A percentile compares a stretch with the other conserved stretches of the same genome.
Evolutionary conservation across 2,329 filamentous ascomycete genomes (phyloP).

Genomic region (Verticillium tricorpus): DNA sequence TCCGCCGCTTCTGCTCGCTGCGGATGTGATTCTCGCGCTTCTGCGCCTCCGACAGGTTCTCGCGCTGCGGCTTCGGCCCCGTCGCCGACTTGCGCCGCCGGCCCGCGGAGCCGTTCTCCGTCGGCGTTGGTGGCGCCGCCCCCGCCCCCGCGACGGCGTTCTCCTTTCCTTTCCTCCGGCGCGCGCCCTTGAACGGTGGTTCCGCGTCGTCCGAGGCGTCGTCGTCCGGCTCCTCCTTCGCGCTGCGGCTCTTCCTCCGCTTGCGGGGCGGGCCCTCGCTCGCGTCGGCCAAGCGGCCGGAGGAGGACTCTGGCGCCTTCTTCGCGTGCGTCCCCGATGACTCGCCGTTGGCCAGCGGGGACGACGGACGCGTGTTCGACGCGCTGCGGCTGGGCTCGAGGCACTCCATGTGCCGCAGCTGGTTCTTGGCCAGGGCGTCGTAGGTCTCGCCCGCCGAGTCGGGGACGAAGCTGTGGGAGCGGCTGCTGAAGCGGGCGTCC

Average conservation of each 20-base stretch:
- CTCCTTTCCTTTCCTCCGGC: conserved; percentile 46
- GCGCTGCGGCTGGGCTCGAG: conserved; percentile 54
- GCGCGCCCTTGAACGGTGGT: conserved; percentile 28
- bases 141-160: conserved; percentile 27
- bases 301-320: not conserved
- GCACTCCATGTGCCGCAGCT: conserved; percentile 53
- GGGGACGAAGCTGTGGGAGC: conserved; percentile 54
- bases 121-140: conserved; percentile 8
- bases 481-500: conserved; percentile 57
- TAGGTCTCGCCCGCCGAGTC: conserved; percentile 51
- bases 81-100: conserved; percentile 48
- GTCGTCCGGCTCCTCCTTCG: conserved; percentile 34
- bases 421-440: conserved; percentile 50
- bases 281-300: conserved; percentile 27
- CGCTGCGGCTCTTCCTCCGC: conserved; percentile 49
- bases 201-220: conserved; percentile 39
- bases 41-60: conserved; percentile 76
- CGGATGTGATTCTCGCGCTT: conserved; percentile 83
- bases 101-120: conserved; percentile 26
- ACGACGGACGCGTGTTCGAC: conserved; percentile 54
- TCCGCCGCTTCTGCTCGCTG: conserved; percentile 82
- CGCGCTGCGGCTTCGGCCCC: conserved; percentile 45
- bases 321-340: conserved; percentile 12
- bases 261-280: conserved; percentile 41
- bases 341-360: conserved; percentile 35